Evolutionary conservation across 129 eudicot genomes (phyloP).

Genomic region (Mikania micrantha): DNA sequence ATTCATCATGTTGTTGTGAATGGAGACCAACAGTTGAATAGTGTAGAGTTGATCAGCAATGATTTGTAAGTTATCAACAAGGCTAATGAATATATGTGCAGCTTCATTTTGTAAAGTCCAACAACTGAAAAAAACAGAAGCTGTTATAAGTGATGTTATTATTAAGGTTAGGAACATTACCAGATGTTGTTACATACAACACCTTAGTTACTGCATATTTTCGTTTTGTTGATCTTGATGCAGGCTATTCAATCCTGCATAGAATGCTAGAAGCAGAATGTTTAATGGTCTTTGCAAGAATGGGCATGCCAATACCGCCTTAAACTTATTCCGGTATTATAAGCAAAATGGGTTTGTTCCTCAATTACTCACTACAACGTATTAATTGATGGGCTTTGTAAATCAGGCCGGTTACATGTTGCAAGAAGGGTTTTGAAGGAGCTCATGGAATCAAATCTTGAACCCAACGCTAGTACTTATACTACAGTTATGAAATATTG

Average conservation of each 20-base stretch:
- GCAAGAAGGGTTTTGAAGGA: slow-evolving; percentile 54
- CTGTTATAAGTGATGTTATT: slow-evolving; percentile 63
- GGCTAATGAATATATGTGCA: slow-evolving; percentile 61
- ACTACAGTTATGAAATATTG: slow-evolving; percentile 67
- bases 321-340: slow-evolving; percentile 43
- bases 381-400: slow-evolving; percentile 56
- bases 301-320: slow-evolving; percentile 47
- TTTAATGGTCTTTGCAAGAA: slow-evolving; percentile 69
- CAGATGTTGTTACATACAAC: slow-evolving; percentile 85
- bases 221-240: slow-evolving; percentile 58
- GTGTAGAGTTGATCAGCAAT: slow-evolving; percentile 13
- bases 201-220: slow-evolving; percentile 67
- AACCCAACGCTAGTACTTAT: slow-evolving; percentile 68
- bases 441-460: slow-evolving; percentile 39
- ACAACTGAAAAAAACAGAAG: slow-evolving; percentile 65
- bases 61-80: slow-evolving; percentile 52
- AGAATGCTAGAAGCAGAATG: slow-evolving; percentile 81
- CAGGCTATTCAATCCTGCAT: slow-evolving; percentile 52
- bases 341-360: slow-evolving; percentile 46
- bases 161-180: slow-evolving; percentile 66
- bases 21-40: neutral
- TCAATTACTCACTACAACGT: slow-evolving; percentile 64
- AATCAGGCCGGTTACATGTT: slow-evolving; percentile 34
- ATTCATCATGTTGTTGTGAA: neutral
- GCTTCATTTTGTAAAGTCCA: slow-evolving; percentile 65